phyloP scores from a whole-genome alignment of 192 early-diverging fungal genomes.

The Backusella parvicylindrica region DNA sequence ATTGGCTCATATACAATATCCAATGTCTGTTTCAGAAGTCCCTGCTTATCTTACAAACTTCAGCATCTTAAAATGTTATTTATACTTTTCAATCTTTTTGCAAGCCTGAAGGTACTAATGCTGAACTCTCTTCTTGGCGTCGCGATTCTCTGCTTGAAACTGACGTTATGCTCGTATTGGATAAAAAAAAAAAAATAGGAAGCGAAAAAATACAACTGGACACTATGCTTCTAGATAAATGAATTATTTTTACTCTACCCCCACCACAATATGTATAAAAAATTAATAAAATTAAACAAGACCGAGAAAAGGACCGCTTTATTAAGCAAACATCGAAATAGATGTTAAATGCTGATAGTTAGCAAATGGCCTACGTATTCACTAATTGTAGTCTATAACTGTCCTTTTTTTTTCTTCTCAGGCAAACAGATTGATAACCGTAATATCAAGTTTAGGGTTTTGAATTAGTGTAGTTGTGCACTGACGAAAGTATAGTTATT shows the following conservation, averaged over 20 bases:
- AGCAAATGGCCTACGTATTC: too few species aligned
- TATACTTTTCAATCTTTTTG: constrained; percentile 10
- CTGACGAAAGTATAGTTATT: too few species aligned
- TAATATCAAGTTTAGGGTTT: too few species aligned
- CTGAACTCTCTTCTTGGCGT: constrained; percentile 10
- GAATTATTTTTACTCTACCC: constrained; percentile 1
- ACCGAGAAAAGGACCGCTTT: too few species aligned
- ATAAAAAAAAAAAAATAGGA: constrained; percentile 13
- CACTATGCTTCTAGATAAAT: constrained; percentile 6
- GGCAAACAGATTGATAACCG: too few species aligned
- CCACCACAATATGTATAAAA: constrained; percentile 2
- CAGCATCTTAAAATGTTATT: constrained; percentile 1
- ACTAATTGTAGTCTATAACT: too few species aligned
- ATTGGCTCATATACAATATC: constrained; percentile 7
- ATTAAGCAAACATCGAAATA: too few species aligned
- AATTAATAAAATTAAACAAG: too few species aligned
- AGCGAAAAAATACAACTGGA: constrained; percentile 1
- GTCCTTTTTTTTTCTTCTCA: too few species aligned
- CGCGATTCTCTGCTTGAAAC: constrained; percentile 7
- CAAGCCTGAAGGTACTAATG: constrained; percentile 2
- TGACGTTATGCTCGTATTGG: constrained; percentile 11
- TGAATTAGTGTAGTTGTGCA: too few species aligned
- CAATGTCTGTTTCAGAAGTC: constrained; percentile 12
- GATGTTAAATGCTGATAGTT: too few species aligned
- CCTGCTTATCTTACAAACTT: constrained; percentile 13